A percentile compares a stretch with the other conserved stretches of the same genome.
Conservation (phyloP, 116 monocot genomes). For the Zostera marina region DNA sequence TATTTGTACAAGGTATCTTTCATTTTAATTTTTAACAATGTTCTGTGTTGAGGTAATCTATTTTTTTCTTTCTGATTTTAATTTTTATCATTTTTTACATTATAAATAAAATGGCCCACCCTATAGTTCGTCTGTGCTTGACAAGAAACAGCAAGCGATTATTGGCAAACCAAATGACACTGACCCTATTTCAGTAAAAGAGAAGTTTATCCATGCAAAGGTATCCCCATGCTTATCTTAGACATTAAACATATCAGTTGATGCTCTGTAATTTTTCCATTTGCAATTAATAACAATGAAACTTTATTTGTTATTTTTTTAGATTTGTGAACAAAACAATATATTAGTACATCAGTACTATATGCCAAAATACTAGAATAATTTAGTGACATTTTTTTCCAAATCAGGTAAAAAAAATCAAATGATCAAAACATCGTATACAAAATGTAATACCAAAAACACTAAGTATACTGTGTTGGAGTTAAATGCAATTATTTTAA, state of each 20-base stretch:
- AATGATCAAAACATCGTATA: too few species aligned
- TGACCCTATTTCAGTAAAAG: slow-evolving; percentile 77
- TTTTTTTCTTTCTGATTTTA: neutral
- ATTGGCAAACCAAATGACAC: slow-evolving; percentile 54
- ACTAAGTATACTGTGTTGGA: too few species aligned
- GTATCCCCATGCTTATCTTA: slow-evolving; percentile 16
- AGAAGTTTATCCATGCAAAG: slow-evolving; percentile 98
- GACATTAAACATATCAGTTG: neutral
- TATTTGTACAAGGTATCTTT: slow-evolving; percentile 8
- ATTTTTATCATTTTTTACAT: slow-evolving; percentile 1
- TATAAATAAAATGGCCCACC: neutral
- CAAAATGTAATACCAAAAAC: too few species aligned
- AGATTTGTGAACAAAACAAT: neutral
- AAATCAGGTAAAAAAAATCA: too few species aligned
- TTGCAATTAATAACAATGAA: neutral
- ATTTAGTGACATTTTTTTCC: neutral
- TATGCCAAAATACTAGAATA: too few species aligned
- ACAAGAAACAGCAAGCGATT: slow-evolving; percentile 19
- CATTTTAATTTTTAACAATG: slow-evolving; percentile 1
- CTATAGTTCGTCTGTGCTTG: slow-evolving; percentile 7
- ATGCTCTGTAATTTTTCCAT: neutral
- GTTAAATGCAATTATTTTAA: too few species aligned
- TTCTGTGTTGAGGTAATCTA: neutral
- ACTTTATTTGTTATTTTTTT: neutral
- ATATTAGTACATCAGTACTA: neutral